Base-by-base conservation (phyloP, 768 basidiomycete species). In the Rhizopogon vesiculosus region DNA sequence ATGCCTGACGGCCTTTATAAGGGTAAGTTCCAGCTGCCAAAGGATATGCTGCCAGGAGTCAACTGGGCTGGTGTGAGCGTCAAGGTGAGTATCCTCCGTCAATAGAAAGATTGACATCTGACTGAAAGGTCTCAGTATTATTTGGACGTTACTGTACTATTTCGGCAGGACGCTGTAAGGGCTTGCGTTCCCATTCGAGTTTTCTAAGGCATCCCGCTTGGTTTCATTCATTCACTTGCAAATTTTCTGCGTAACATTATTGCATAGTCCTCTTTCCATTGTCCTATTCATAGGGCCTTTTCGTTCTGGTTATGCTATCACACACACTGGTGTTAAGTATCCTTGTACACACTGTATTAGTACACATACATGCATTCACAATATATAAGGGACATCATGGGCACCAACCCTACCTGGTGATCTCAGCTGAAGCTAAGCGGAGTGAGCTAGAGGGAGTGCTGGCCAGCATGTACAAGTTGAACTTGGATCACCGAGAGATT, bases 1-100 rank as follows among this genome's bases (percentile, higher is more conserved):
- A 74, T 86, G 33, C 87, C 88, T 1, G 86, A 89, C 63, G 88
- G 88, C 12, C 74, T 89, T 2, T 81, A 78, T 61, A 86, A 85
- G 64, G 77, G 80, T 49, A 80, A 79, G 54, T 71, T 90, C 31
- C 66, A 72, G 31, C 67, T 89, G 6, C 71, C 76, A 45, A 78
- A 77, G 61, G 77, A 79, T 53, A 82, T 89, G 78, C 66, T 88
- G 19, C 85, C 86, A 13, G 78, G 75, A 49, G 78, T 87, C 52
- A 80, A 86, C 54, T 87, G 87, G 84, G 72, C 74, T 45, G 86
- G 87, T 8, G 61, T 90, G 16, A 81, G 75, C 51, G 82, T 89
- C 48, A 84, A 87, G 78, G 88, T 88, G 62, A 53, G 76, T 69
- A 18, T 19, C 44, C 19, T 48, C 13, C 19, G 15, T 16, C 19